Conservation (phyloP, 2,329 filamentous ascomycete species). For the Clonostachys solani region DNA sequence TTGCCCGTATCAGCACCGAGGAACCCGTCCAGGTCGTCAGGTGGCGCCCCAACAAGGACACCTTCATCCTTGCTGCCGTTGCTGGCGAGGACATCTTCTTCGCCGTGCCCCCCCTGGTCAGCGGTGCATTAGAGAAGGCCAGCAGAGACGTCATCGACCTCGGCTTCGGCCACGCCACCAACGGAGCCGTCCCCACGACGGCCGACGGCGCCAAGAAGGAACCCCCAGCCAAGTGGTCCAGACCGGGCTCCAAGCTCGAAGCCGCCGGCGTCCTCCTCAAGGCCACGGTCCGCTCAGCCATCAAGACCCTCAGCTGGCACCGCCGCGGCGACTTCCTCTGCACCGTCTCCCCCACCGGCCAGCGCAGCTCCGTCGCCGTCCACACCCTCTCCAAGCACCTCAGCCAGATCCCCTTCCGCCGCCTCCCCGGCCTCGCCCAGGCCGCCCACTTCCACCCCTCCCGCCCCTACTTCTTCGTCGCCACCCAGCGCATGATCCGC, state of each 20-base stretch:
- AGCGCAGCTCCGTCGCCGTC: conserved; percentile 80
- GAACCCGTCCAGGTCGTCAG: conserved; percentile 79
- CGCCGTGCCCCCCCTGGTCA: conserved; percentile 70
- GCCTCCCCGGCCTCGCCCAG: conserved; percentile 70
- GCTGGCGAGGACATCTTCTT: conserved; percentile 83
- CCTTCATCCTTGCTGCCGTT: conserved; percentile 77
- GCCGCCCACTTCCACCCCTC: conserved; percentile 92
- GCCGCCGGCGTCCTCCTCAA: conserved; percentile 76
- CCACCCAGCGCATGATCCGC: conserved; percentile 88
- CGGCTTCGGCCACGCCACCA: conserved; percentile 90
- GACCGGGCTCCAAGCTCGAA: conserved; percentile 70
- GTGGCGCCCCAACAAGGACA: conserved; percentile 83
- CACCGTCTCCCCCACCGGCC: conserved; percentile 79
- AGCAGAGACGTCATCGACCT: conserved; percentile 76
- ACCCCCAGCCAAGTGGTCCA: conserved; percentile 75
- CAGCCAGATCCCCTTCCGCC: conserved; percentile 90
- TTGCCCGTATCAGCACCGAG: conserved; percentile 71
- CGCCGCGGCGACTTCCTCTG: conserved; percentile 90
- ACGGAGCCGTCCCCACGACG: conserved; percentile 53
- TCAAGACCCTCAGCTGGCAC: conserved; percentile 93
- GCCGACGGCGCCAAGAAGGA: conserved; percentile 62
- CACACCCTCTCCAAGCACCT: conserved; percentile 94
- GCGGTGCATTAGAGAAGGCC: conserved; percentile 67
- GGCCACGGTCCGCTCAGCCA: conserved; percentile 71
- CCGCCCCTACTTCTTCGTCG: conserved; percentile 90